phyloP scores from a whole-genome alignment of 2,329 filamentous ascomycete species.

The Aspergillus neotritici region DNA sequence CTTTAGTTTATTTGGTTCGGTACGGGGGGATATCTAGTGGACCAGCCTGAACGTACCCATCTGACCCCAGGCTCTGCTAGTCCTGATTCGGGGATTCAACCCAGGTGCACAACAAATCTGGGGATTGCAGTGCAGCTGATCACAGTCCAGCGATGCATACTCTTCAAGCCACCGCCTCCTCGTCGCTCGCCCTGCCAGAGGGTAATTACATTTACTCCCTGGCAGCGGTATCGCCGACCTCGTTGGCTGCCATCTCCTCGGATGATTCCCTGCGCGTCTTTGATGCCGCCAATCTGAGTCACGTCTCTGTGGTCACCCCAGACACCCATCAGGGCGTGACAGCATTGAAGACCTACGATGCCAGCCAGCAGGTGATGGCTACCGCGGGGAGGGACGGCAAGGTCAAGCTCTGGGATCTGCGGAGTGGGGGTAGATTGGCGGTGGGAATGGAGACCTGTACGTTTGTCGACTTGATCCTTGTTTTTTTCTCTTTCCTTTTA shows the following conservation, averaged over 20 bases:
- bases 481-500: conserved; percentile 5
- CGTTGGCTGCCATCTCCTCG: conserved; percentile 41
- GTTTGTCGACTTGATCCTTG: conserved; percentile 9
- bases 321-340: conserved; percentile 37
- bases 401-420: conserved; percentile 39
- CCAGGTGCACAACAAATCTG: not conserved
- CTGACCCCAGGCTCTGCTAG: conserved; percentile 1
- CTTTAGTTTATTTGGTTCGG: too few relatives aligned
- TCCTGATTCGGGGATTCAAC: conserved; percentile 1
- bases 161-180: conserved; percentile 28
- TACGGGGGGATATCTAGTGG: not conserved
- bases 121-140: not conserved
- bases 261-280: conserved; percentile 42
- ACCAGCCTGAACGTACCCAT: conserved; percentile 1
- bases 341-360: conserved; percentile 27
- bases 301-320: conserved; percentile 23
- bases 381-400: conserved; percentile 39
- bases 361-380: conserved; percentile 23
- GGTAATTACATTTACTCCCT: conserved; percentile 43
- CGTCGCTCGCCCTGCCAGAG: conserved; percentile 34
- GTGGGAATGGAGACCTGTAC: conserved; percentile 34
- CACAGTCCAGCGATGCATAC: conserved; percentile 26
- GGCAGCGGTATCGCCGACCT: conserved; percentile 22
- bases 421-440: conserved; percentile 24
- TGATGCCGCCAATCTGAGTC: conserved; percentile 31